Evolutionary conservation across 164 flowering plant species (phyloP).

Genomic region (Platanus orientalis): DNA sequence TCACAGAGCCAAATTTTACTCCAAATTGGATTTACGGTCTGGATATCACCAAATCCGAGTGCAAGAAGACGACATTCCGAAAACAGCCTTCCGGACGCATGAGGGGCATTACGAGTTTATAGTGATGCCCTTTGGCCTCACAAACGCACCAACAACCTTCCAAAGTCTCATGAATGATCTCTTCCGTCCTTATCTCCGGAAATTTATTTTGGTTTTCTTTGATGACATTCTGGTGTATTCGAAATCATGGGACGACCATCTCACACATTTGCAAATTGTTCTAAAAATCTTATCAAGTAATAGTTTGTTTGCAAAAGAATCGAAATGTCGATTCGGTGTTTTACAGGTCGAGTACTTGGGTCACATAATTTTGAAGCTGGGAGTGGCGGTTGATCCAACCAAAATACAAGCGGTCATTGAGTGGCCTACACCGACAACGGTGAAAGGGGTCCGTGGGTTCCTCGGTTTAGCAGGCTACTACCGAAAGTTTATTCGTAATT

Average conservation of each 20-base stretch:
- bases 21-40: constrained; percentile 13
- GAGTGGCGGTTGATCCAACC: constrained; percentile 7
- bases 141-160: constrained; percentile 6
- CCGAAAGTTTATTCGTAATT: neutral
- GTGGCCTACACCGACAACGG: too few species aligned
- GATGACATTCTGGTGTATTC: too few species aligned
- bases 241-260: constrained; percentile 6
- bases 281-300: neutral
- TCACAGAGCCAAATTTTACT: constrained; percentile 2
- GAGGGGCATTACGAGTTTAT: too few species aligned
- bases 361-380: constrained; percentile 5
- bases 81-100: constrained; percentile 11
- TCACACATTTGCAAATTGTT: constrained; percentile 4
- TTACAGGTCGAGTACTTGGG: neutral
- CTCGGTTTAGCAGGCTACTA: too few species aligned
- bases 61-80: neutral
- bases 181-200: too few species aligned
- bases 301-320: neutral
- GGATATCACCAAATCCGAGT: too few species aligned
- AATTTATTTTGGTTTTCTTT: too few species aligned
- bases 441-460: too few species aligned
- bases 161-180: constrained; percentile 5
- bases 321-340: constrained; percentile 3
- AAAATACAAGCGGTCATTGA: too few species aligned
- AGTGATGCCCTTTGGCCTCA: too few species aligned